Evolutionary conservation across 192 early-diverging fungal genomes (phyloP).

Genomic region (Linnemannia elongata): DNA sequence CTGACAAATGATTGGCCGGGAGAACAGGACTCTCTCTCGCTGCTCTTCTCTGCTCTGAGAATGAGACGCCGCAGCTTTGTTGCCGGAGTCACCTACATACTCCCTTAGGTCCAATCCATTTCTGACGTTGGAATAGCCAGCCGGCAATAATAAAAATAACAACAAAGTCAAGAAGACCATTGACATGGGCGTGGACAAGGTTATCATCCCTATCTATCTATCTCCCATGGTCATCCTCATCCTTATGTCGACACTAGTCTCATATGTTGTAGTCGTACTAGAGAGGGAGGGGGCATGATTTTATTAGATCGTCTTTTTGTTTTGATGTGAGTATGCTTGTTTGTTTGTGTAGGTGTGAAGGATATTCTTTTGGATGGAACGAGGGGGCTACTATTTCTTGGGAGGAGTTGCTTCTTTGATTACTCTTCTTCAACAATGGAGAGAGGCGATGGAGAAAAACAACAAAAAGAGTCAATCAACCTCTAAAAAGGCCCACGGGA

Average conservation of each 20-base stretch:
- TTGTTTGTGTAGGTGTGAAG: neutral
- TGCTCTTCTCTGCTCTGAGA: neutral
- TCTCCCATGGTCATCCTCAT: too few relatives aligned
- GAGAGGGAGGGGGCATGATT: neutral
- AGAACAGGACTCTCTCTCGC: neutral
- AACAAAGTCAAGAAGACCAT: too few relatives aligned
- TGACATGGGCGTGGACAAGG: too few relatives aligned
- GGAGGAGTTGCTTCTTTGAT: neutral
- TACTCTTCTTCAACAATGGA: too few relatives aligned
- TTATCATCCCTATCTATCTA: too few relatives aligned
- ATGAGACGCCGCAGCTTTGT: neutral
- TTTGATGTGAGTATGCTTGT: neutral
- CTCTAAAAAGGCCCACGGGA: neutral
- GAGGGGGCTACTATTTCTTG: neutral
- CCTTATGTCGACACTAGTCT: too few relatives aligned
- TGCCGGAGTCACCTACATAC: neutral
- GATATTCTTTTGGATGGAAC: neutral
- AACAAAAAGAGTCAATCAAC: neutral
- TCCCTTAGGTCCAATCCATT: neutral
- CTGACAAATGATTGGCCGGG: neutral
- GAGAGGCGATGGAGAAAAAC: neutral
- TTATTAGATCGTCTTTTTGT: neutral
- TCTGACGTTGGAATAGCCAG: neutral
- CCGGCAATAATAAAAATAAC: neutral
- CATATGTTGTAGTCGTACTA: too few relatives aligned